These are phyloP conservation scores for Conringia planisiliqua DNA, from an alignment of 345 rosid genomes.

Conservation along the genomic window DNA sequence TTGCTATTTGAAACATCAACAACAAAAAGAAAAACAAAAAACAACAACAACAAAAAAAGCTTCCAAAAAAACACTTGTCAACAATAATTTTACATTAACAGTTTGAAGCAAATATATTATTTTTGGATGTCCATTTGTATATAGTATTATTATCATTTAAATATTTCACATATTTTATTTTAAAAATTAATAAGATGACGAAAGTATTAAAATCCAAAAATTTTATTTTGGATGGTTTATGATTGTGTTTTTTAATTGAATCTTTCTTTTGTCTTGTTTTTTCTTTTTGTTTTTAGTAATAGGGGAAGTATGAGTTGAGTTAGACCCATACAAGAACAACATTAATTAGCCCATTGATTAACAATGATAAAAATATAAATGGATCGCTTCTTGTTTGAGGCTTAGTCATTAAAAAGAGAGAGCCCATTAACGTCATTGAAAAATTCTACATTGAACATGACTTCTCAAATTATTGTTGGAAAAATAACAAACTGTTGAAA, in stretches of 20 bases:
- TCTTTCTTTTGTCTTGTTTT: not conserved
- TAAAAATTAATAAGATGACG: not conserved
- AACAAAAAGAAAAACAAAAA: too few species aligned
- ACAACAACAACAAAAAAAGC: too few species aligned
- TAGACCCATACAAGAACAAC: not conserved
- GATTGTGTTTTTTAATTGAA: not conserved
- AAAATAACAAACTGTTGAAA: not conserved
- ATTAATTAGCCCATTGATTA: not conserved
- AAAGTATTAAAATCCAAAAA: too few species aligned
- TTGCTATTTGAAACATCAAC: not conserved
- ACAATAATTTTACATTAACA: not conserved
- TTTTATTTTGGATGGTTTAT: not conserved
- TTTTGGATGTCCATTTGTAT: not conserved
- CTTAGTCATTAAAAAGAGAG: not conserved
- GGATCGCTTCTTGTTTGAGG: not conserved
- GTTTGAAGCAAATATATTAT: not conserved
- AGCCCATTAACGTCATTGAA: conserved; percentile 1
- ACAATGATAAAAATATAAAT: not conserved
- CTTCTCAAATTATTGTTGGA: not conserved
- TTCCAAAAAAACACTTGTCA: not conserved
- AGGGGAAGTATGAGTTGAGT: not conserved
- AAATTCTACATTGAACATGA: not conserved
- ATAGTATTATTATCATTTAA: not conserved
- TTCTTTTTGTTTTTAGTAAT: not conserved
- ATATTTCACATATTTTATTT: not conserved